Evolutionary conservation across 495 filamentous ascomycete species (phyloP).

Genomic region (Niebla homalea): DNA sequence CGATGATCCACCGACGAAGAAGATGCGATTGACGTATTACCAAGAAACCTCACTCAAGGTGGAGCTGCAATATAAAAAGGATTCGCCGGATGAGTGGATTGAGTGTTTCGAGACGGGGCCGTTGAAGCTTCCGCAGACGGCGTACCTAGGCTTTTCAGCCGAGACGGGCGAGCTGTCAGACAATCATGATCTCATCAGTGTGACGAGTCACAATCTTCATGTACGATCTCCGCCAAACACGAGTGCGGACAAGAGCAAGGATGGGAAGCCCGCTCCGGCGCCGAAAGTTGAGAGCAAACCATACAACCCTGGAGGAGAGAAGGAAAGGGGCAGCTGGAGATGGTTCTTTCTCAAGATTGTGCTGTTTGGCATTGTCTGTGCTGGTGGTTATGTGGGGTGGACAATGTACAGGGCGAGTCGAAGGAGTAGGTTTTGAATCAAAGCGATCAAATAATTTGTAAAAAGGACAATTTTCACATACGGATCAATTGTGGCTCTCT

Average conservation of each 20-base stretch:
- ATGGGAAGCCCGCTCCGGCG: slow-evolving; percentile 18
- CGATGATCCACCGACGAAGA: slow-evolving; percentile 51
- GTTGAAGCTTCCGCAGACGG: slow-evolving; percentile 72
- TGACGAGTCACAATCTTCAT: slow-evolving; percentile 84
- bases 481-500: no score
- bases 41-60: slow-evolving; percentile 86
- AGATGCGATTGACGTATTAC: slow-evolving; percentile 85
- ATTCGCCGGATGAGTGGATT: slow-evolving; percentile 65
- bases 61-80: slow-evolving; percentile 77
- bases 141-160: slow-evolving; percentile 89
- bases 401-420: slow-evolving; percentile 65
- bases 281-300: slow-evolving; percentile 10
- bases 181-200: slow-evolving; percentile 91
- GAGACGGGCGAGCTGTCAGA: slow-evolving; percentile 95
- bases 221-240: slow-evolving; percentile 28
- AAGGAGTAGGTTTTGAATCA: slow-evolving; percentile 58
- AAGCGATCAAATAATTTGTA: not conserved
- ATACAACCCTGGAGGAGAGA: slow-evolving; percentile 15
- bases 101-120: slow-evolving; percentile 70
- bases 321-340: slow-evolving; percentile 58
- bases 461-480: no score
- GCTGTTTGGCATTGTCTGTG: slow-evolving; percentile 55
- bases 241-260: slow-evolving; percentile 23
- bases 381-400: slow-evolving; percentile 69
- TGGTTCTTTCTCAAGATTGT: slow-evolving; percentile 88